phyloP scores from a whole-genome alignment of 768 basidiomycete genomes.

The Cyclocybe cylindracea region DNA sequence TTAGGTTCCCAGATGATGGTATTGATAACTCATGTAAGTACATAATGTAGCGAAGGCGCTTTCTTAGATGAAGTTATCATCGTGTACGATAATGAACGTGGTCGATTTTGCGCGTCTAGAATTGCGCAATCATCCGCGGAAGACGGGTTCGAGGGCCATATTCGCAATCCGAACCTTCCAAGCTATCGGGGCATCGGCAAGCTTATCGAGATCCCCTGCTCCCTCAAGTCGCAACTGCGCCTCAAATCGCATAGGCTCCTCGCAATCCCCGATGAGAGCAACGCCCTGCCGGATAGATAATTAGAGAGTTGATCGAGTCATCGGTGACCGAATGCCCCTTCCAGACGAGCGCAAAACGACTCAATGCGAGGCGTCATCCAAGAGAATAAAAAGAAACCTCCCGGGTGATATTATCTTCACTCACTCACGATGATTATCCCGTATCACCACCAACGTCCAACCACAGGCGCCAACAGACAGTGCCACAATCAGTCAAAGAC shows the following conservation, averaged over 20 bases:
- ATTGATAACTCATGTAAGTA: slow-evolving; percentile 23
- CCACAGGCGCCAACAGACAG: slow-evolving; percentile 20
- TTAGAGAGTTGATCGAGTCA: slow-evolving; percentile 17
- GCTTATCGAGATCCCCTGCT: slow-evolving; percentile 32
- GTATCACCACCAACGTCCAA: slow-evolving; percentile 8
- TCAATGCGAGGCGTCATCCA: background rate
- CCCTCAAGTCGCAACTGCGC: slow-evolving; percentile 10
- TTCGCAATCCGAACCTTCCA: slow-evolving; percentile 43
- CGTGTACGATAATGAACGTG: slow-evolving; percentile 29
- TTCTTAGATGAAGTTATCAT: slow-evolving; percentile 29
- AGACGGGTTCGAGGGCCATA: slow-evolving; percentile 42
- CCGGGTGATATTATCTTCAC: background rate
- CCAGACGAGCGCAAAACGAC: slow-evolving; percentile 1
- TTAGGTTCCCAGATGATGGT: background rate
- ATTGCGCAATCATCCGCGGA: slow-evolving; percentile 48
- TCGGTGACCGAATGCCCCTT: slow-evolving; percentile 4
- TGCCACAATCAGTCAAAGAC: slow-evolving; percentile 40
- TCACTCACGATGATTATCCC: slow-evolving; percentile 15
- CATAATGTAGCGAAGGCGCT: slow-evolving; percentile 26
- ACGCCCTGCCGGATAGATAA: slow-evolving; percentile 15
- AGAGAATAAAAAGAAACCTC: background rate
- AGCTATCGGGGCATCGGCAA: slow-evolving; percentile 36
- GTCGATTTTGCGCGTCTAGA: slow-evolving; percentile 29
- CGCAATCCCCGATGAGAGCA: slow-evolving; percentile 18
- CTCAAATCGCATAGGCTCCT: slow-evolving; percentile 10